Evolutionary conservation across 495 filamentous ascomycete species (phyloP).

Genomic region (Tuber aestivum): DNA sequence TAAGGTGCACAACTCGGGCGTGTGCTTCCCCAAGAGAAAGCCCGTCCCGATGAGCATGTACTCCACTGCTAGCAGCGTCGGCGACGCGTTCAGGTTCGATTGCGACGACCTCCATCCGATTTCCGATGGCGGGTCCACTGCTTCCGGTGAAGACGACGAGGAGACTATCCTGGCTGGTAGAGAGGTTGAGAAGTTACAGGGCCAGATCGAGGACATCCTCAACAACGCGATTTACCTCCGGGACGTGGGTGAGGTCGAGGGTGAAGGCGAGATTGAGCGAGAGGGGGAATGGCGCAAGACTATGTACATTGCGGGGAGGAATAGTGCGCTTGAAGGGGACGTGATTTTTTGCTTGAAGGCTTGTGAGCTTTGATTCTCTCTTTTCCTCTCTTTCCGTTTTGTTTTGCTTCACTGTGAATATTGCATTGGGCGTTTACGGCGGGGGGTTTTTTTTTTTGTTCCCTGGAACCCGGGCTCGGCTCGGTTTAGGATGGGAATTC

Average conservation of each 20-base stretch:
- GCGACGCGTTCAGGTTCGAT: conserved; percentile 29
- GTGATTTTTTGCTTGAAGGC: conserved; percentile 29
- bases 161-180: background rate
- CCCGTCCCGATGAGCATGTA: background rate
- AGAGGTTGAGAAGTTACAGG: conserved; percentile 12
- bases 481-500: background rate
- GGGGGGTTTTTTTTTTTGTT: background rate
- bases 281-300: conserved; percentile 15
- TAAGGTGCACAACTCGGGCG: background rate
- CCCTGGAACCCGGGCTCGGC: background rate
- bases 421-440: background rate
- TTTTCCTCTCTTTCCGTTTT: background rate
- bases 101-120: background rate
- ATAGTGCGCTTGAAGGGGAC: conserved; percentile 29
- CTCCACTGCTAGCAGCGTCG: conserved; percentile 23
- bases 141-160: background rate
- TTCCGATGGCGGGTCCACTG: background rate
- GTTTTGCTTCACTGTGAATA: background rate
- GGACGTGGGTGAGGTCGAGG: background rate
- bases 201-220: conserved; percentile 17
- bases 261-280: conserved; percentile 9
- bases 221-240: background rate
- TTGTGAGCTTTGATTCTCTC: background rate
- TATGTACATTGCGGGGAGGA: conserved; percentile 30
- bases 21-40: background rate